Evolutionary conservation across 768 basidiomycete genomes (phyloP).

Genomic region (Russula earlei): DNA sequence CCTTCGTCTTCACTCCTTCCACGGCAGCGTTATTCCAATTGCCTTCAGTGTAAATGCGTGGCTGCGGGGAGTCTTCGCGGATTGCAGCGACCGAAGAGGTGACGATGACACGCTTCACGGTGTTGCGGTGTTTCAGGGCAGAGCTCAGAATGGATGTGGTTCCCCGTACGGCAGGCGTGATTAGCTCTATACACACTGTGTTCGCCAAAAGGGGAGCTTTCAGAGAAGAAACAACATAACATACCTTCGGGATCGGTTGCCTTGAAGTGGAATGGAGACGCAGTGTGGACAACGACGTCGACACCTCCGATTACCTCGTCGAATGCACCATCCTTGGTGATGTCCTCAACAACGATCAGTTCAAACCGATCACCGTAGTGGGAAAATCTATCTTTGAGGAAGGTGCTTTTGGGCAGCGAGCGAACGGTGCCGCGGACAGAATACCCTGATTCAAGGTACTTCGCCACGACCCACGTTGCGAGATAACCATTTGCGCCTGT

Average conservation of each 20-base stretch:
- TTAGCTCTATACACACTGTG: constrained; percentile 36
- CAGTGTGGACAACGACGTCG: constrained; percentile 61
- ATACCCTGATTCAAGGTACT: constrained; percentile 53
- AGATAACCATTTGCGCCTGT: constrained; percentile 54
- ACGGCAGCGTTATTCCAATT: constrained; percentile 49
- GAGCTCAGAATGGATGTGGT: constrained; percentile 55
- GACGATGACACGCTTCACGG: constrained; percentile 52
- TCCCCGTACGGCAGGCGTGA: constrained; percentile 63
- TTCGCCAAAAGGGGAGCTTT: neutral
- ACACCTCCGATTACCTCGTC: constrained; percentile 73
- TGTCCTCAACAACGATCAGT: constrained; percentile 60
- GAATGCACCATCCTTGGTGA: constrained; percentile 53
- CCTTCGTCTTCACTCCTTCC: constrained; percentile 39
- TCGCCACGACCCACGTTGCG: constrained; percentile 47
- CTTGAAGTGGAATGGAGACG: constrained; percentile 48
- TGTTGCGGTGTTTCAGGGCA: constrained; percentile 44
- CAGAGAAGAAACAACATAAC: neutral
- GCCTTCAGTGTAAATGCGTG: constrained; percentile 19
- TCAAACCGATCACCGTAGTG: constrained; percentile 50
- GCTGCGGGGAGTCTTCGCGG: constrained; percentile 20
- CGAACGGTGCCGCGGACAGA: constrained; percentile 60
- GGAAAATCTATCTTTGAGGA: constrained; percentile 45
- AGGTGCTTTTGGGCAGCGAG: constrained; percentile 46
- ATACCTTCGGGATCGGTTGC: constrained; percentile 33
- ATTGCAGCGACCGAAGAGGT: constrained; percentile 50